Evolutionary conservation across 148 eudicot species (phyloP).

Genomic region (Fagopyrum tataricum): DNA sequence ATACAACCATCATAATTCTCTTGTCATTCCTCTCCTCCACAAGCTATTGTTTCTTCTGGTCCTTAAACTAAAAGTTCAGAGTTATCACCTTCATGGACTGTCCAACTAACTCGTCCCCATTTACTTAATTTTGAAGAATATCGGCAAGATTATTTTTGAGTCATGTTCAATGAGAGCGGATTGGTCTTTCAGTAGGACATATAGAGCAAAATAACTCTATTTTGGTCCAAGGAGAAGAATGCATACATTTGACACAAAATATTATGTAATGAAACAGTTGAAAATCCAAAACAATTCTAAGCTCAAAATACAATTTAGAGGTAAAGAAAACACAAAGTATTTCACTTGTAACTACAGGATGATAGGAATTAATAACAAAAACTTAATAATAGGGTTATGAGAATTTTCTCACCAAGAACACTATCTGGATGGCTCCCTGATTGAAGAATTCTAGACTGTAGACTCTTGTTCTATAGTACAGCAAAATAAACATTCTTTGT

Average conservation of each 20-base stretch:
- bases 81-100: background rate
- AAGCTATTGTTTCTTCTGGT: background rate
- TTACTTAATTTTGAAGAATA: background rate
- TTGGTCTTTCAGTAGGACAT: background rate
- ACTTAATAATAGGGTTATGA: background rate
- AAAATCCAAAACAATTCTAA: background rate
- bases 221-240: background rate
- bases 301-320: background rate
- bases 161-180: background rate
- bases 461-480: slow-evolving; percentile 53
- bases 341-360: background rate
- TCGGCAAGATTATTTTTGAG: background rate
- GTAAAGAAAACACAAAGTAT: background rate
- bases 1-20: background rate
- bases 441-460: slow-evolving; percentile 61
- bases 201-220: background rate
- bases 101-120: background rate
- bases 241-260: background rate
- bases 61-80: background rate
- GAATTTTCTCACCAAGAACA: slow-evolving; percentile 49
- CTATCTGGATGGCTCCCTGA: slow-evolving; percentile 54
- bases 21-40: background rate
- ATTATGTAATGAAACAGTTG: background rate
- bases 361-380: background rate
- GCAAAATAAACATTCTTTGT: background rate